Percentiles rank a stretch among this genome's conserved stretches.
Conservation (phyloP, 768 basidiomycete species). For the Lentinus tigrinus region DNA sequence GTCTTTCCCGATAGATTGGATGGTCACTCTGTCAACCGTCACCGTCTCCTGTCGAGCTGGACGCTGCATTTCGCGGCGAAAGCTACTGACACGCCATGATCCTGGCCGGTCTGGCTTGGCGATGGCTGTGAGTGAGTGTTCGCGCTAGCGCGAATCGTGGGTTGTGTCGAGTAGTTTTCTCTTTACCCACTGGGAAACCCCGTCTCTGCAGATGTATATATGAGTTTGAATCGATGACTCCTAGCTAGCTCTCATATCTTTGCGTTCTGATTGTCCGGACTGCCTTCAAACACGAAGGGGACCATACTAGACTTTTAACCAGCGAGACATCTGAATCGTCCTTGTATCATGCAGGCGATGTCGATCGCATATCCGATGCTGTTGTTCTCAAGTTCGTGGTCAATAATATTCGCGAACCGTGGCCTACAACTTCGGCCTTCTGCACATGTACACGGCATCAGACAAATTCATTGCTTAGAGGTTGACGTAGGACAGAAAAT, state of each 20-base stretch:
- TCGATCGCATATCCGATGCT: no score
- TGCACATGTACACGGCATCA: no score
- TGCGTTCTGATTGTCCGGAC: not conserved
- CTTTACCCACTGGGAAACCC: not conserved
- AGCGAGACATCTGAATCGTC: no score
- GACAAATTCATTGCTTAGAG: no score
- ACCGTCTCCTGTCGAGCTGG: constrained; percentile 86
- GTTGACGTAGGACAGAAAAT: no score
- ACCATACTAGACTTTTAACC: no score
- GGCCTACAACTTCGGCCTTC: no score
- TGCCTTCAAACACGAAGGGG: no score
- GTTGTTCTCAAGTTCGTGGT: no score
- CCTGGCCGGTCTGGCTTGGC: not conserved
- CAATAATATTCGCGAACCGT: no score
- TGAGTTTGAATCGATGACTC: not conserved
- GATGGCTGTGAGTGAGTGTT: not conserved
- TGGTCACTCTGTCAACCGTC: constrained; percentile 80
- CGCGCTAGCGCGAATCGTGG: not conserved
- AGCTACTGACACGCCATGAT: constrained; percentile 22
- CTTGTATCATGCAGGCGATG: no score
- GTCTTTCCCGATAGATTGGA: constrained; percentile 58
- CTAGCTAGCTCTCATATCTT: not conserved
- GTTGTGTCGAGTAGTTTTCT: not conserved
- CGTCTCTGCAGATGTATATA: not conserved
- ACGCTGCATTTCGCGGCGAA: constrained; percentile 91